Base-by-base conservation (phyloP, 192 early-diverging fungal genomes). In the Spinellus fusiger region DNA sequence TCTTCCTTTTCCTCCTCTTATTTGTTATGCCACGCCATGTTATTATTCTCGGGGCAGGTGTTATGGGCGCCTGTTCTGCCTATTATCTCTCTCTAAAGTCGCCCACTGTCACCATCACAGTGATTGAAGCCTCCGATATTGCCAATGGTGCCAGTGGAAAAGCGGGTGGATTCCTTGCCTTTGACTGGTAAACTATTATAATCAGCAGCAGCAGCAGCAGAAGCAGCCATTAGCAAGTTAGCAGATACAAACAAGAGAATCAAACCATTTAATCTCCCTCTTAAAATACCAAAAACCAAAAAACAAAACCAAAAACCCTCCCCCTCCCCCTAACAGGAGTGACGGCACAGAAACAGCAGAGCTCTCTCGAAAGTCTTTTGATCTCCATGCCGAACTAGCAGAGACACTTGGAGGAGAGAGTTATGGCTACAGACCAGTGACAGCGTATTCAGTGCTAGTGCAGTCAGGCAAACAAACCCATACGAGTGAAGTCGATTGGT, bases 101-200 rank as follows among this genome's bases (percentile, higher is more conserved):
- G 16, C 59, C 60, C 0, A 48, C 53, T 20, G 25, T 69, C 13
- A 49, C 59, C 40, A 51, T 79, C 2, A 79, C 77, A 1, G 59
- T 79, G 8, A 49, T 79, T 40, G 77, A 79, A 49, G 60, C 68
- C 50, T 69, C 69, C 7, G 68, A 48, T 15, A 65, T 79, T 27
- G 77, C 73, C 8, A 63, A 60, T 26, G 72, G 62, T n/a, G 73
- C 73, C 18, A 74, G 71, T 16, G 77, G 77, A 5, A 75, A 72
- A 51, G 69, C 77, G 22, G 77, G 77, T 53, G 77, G 77, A 18
- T 79, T 79, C 54, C 58, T 79, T 16, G 62, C 76, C 35, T 59
- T 59, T 40, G 66, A 78, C 54, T 78, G 76, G 76, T 60, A 68
- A 34, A 28, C 5, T 29, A 20, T 32, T 22, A 1, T 32, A 26